Conservation (phyloP, 129 eudicot genomes). For the Kitagawia praeruptora region DNA sequence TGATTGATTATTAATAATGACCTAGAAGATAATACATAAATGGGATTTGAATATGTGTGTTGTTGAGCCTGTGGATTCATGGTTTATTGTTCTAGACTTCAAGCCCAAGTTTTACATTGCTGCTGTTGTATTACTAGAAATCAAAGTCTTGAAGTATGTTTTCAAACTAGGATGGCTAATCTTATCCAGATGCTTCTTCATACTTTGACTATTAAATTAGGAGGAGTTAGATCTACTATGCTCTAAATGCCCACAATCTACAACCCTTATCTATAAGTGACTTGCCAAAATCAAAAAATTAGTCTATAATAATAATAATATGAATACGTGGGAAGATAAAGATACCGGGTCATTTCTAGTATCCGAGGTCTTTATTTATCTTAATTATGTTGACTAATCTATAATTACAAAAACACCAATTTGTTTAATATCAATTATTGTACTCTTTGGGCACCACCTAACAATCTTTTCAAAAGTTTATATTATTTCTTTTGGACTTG, state of each 20-base stretch:
- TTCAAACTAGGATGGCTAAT: background rate
- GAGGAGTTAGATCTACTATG: background rate
- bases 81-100: background rate
- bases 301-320: too few species aligned
- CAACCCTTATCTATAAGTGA: background rate
- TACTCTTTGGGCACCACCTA: background rate
- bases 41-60: background rate
- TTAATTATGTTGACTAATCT: background rate
- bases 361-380: background rate
- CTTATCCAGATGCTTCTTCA: background rate
- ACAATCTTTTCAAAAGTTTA: background rate
- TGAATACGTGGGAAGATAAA: background rate
- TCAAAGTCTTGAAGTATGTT: background rate
- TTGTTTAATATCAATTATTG: background rate
- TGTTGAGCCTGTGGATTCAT: background rate
- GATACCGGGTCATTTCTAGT: background rate
- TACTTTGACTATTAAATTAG: background rate
- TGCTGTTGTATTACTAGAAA: too few species aligned
- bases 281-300: background rate
- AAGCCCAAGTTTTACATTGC: background rate
- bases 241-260: background rate
- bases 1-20: too few species aligned
- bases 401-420: background rate
- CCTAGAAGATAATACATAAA: background rate
- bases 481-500: background rate